Conservation (phyloP, 495 filamentous ascomycete genomes). For the Peziza echinospora region DNA sequence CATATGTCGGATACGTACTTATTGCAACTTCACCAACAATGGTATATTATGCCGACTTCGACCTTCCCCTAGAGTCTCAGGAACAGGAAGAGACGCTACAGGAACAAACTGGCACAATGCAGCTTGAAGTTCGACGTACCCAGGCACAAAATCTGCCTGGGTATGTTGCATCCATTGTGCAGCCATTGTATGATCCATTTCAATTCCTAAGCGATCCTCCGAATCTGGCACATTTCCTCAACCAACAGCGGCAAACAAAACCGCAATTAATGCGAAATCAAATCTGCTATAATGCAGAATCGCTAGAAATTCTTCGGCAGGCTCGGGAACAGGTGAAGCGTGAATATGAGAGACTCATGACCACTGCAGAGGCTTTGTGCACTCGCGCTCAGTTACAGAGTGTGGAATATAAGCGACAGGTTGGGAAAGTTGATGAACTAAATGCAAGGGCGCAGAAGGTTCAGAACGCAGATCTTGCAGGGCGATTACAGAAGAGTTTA, state of each 20-base stretch:
- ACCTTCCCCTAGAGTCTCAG: conserved; percentile 7
- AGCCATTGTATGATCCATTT: background rate
- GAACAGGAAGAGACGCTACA: too few relatives aligned
- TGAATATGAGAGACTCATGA: conserved; percentile 15
- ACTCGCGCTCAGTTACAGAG: conserved; percentile 15
- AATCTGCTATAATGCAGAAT: background rate
- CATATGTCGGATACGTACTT: conserved; percentile 17
- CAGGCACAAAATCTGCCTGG: background rate
- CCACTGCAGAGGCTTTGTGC: conserved; percentile 16
- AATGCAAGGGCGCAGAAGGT: conserved; percentile 5
- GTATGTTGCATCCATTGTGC: background rate
- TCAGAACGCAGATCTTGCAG: conserved; percentile 4
- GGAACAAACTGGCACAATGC: too few relatives aligned
- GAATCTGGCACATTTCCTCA: background rate
- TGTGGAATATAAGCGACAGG: conserved; percentile 14
- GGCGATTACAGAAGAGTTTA: conserved; percentile 9
- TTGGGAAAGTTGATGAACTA: conserved; percentile 10
- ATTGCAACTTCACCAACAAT: conserved; percentile 8
- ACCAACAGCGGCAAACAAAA: background rate
- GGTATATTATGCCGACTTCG: conserved; percentile 13
- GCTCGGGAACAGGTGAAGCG: background rate
- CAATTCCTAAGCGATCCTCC: background rate
- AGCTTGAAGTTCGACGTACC: too few relatives aligned
- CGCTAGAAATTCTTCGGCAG: background rate
- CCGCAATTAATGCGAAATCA: background rate